Evolutionary conservation across 139 green algal species (phyloP), one percentile per base, ranked within the genome.

Genomic region (Volvox reticuliferus): DNA sequence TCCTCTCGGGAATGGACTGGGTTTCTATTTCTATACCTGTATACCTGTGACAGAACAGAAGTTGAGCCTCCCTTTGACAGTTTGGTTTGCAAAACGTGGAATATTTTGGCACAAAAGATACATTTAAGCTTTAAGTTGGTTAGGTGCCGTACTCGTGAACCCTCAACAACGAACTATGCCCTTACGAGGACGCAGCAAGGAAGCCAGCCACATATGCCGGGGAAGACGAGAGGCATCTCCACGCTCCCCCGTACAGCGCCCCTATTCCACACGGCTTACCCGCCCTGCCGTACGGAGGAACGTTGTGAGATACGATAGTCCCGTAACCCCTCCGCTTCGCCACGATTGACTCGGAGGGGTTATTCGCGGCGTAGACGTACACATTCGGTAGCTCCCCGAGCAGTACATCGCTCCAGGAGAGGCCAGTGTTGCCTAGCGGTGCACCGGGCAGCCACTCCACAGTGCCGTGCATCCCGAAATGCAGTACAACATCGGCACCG

Each of bases 401-500:
- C 79, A 98, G 93, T 44, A 95, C 93, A 88, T 98, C 96, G 32
- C 81, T 93, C 95, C 95, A 97, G 80, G 35, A 92, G 18, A 94
- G 79, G 61, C 95, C 95, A 0, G 91, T 97, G 85, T 89, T 89
- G 85, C 69, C 94, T 92, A 99, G 95, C 0, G 97, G 97, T 9
- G 95, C 93, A 0, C 98, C 98, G 22, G 98, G 98, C 86, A 99
- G 96, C 97, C 98, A 99, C 93, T 99, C 98, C 79, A 99, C 96
- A 0, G 98, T 99, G 90, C 98, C 98, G 92, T 99, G 98, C 97
- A 99, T 99, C 87, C 98, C 98, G 92, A 99, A 98, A 95, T 99
- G 98, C 87, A 99, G 77, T 62, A 99, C 95, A 0, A 96, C 98
- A 62, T 99, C 94, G 0, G 98, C 97, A 22, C 94, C n/a, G 87